Base-by-base conservation (phyloP, 2,329 filamentous ascomycete genomes). In the Monilinia laxa region DNA sequence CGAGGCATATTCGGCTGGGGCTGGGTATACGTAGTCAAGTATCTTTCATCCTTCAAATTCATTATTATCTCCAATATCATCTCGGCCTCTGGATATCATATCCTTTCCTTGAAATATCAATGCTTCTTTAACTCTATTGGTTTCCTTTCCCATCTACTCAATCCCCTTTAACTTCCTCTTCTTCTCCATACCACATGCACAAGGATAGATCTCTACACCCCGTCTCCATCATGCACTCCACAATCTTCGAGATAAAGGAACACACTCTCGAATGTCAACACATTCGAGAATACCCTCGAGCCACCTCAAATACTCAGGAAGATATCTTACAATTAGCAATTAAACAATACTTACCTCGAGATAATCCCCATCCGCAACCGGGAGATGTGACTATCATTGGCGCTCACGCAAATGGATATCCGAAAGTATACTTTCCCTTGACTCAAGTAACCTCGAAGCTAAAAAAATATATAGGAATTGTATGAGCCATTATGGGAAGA, bases 401-500 rank as follows among this genome's bases (percentile, higher is more conserved):
- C 14, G 89, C 90, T 5, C 93, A 97, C 79, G 94, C 92, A 60
- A 97, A 97, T 80, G 94, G 90, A 14, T 97, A 97, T 72, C 90
- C 92, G 14, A 98, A 97, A 84, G 91, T 91, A 77, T 64, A 73
- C 11, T 28, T 53, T 9, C 49, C 40, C 12, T 52, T 23, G 16
- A 54, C 38, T 25, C 49, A 28, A 52, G 16, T 31, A 45, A 35
- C 11, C 35, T 5, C n/a, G 14, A 12, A 51, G 28, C 49, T 11
- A 47, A 66, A 31, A 9, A 28, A n/a, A n/a, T n/a, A n/a, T n/a
- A 3, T 62, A 92, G 90, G 93, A 97, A 80, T 79, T 97, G 1
- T 97, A 97, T 74, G 93, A 97, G 74, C 90, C 93, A 0, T 81
- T 97, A 0, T 97, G 93, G 90, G 91, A 93, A 68, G 91, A 96